Conservation (phyloP, 257 asterid genomes). For the Prunella vulgaris region DNA sequence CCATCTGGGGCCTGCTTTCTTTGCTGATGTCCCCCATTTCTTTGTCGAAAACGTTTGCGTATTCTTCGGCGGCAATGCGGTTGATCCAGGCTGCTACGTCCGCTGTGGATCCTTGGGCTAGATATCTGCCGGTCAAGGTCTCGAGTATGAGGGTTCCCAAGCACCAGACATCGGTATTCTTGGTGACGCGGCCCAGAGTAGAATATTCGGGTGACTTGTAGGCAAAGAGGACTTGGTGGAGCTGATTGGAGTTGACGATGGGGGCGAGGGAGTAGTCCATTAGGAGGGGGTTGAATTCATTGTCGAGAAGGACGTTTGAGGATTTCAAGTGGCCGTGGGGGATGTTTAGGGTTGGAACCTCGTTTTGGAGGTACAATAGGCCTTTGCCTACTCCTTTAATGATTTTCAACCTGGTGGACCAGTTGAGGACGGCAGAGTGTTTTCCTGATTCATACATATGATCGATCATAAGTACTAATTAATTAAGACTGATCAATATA, state of each 20-base stretch:
- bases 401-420: slow-evolving; percentile 68
- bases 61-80: slow-evolving; percentile 25
- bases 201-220: slow-evolving; percentile 73
- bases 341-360: slow-evolving; percentile 60
- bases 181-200: slow-evolving; percentile 33
- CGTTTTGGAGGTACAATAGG: slow-evolving; percentile 52
- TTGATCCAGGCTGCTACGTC: slow-evolving; percentile 50
- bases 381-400: slow-evolving; percentile 85
- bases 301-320: slow-evolving; percentile 72
- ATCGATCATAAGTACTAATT: no score
- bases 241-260: slow-evolving; percentile 57
- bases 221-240: slow-evolving; percentile 58
- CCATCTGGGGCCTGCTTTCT: slow-evolving; percentile 23
- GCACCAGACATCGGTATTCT: slow-evolving; percentile 85
- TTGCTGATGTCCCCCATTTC: slow-evolving; percentile 42
- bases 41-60: slow-evolving; percentile 34
- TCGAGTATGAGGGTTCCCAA: slow-evolving; percentile 69
- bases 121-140: slow-evolving; percentile 48
- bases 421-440: slow-evolving; percentile 50
- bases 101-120: slow-evolving; percentile 36
- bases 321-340: slow-evolving; percentile 85
- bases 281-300: slow-evolving; percentile 49
- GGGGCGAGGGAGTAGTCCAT: slow-evolving; percentile 81
- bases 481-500: no score
- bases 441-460: no score